Conservation (phyloP, 75 land plant genomes). For the Cunninghamia lanceolata region DNA sequence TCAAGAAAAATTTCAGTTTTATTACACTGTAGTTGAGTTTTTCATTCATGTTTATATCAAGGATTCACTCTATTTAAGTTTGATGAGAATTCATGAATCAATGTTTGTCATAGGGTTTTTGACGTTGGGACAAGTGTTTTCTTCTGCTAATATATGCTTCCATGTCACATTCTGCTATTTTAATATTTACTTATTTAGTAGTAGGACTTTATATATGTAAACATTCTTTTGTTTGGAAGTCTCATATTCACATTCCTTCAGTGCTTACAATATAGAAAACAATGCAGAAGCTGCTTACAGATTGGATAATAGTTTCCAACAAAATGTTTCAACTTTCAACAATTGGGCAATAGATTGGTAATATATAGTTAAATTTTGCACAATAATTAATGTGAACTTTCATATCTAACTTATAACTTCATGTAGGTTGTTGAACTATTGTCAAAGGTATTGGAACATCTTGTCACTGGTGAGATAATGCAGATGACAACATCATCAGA, state of each 20-base stretch:
- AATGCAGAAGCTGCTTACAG: neutral
- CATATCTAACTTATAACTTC: neutral
- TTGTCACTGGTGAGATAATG: conserved; percentile 94
- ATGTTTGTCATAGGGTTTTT: neutral
- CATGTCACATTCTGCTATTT: neutral
- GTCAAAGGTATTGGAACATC: conserved; percentile 76
- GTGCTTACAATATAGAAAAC: neutral
- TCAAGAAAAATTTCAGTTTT: neutral
- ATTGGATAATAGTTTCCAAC: neutral
- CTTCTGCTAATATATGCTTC: neutral
- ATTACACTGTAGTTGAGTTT: neutral
- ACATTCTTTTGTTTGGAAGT: neutral
- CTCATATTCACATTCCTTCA: neutral
- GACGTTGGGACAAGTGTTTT: neutral
- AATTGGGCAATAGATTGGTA: neutral
- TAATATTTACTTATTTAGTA: neutral
- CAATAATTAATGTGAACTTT: neutral
- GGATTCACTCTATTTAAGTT: neutral
- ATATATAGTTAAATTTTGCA: neutral
- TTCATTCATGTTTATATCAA: neutral
- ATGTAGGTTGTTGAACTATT: conserved; percentile 73
- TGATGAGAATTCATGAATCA: neutral
- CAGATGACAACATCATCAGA: conserved; percentile 75
- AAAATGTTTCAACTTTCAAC: neutral
- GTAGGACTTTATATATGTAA: neutral